Base-by-base conservation (phyloP, 2,329 filamentous ascomycete species). In the Penicillium fuscoglaucum region DNA sequence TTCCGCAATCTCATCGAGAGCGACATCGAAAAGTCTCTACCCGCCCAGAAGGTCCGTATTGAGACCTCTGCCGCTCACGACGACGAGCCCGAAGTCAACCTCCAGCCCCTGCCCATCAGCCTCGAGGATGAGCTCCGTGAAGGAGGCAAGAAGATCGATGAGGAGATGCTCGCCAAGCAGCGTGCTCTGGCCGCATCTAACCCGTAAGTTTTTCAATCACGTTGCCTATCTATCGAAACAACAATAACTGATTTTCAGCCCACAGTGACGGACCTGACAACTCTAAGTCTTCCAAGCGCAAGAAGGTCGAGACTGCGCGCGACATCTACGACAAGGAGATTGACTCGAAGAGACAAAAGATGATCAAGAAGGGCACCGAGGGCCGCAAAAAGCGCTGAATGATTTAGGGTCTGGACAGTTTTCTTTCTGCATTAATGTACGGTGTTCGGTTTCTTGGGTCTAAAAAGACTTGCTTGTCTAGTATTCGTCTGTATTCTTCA, bases 181-280 rank as follows among this genome's bases (percentile, higher is more conserved):
- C 87, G 89, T 68, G 90, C 91, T 66, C 80, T 98, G 64, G 96
- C 98, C 69, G 90, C 97, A 79, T 89, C 92, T 62, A 91, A 96
- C 69, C 88, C 90, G 86, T 93, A 83, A 84, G 88, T 78, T 29
- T 78, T 28, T 17, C 47, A 46, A 41, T n/a, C 24, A 41, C 60
- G 45, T 49, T 35, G 26, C 6, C 24, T 28, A 29, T 37, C 17
- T 39, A n/a, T 26, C 12, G 64, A 68, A 71, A 68, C 68, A 72
- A 67, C 70, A 72, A 74, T 74, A 72, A 75, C 73, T 77, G 71
- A 77, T 74, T 68, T 63, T 53, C 63, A 72, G 69, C 63, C 68
- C 72, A 59, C 68, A 77, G 74, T 70, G 75, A 79, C 68, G 76
- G 74, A 68, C 75, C 78, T 64, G 77, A 79, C 37, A 78, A 83